These are phyloP conservation scores for Carex cristatella DNA, from an alignment of 176 grass and related monocot species.

Conservation along the genomic window DNA sequence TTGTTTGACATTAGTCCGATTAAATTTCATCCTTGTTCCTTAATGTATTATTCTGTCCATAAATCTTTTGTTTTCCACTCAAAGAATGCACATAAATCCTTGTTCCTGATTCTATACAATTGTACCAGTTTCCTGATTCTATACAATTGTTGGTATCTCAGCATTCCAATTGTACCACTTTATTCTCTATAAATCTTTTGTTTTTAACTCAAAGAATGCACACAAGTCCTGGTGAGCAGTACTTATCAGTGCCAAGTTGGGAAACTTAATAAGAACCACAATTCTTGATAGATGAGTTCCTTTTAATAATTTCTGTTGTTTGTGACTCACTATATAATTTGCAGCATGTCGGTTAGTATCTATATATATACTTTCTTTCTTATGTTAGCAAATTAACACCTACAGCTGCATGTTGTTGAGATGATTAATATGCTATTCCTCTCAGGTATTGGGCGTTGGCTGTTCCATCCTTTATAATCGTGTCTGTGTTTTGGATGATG, in stretches of 20 bases:
- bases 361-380: not conserved
- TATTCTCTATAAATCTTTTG: too few relatives aligned
- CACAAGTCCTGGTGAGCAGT: not conserved
- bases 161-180: too few relatives aligned
- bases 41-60: too few relatives aligned
- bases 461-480: slow-evolving; percentile 39
- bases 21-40: not conserved
- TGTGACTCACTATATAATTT: not conserved
- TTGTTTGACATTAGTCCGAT: too few relatives aligned
- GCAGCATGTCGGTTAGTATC: not conserved
- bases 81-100: too few relatives aligned
- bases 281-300: not conserved
- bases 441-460: slow-evolving; percentile 51
- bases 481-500: slow-evolving; percentile 29
- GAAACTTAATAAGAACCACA: not conserved
- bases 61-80: too few relatives aligned
- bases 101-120: too few relatives aligned
- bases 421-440: not conserved
- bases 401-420: not conserved
- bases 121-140: too few relatives aligned
- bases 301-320: too few relatives aligned
- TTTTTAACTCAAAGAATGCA: too few relatives aligned
- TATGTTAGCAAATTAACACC: not conserved
- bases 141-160: too few relatives aligned
- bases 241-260: not conserved